Evolutionary conservation across 352 stramenopile genomes (phyloP).

Genomic region (Globisporangium paroecandrum): DNA sequence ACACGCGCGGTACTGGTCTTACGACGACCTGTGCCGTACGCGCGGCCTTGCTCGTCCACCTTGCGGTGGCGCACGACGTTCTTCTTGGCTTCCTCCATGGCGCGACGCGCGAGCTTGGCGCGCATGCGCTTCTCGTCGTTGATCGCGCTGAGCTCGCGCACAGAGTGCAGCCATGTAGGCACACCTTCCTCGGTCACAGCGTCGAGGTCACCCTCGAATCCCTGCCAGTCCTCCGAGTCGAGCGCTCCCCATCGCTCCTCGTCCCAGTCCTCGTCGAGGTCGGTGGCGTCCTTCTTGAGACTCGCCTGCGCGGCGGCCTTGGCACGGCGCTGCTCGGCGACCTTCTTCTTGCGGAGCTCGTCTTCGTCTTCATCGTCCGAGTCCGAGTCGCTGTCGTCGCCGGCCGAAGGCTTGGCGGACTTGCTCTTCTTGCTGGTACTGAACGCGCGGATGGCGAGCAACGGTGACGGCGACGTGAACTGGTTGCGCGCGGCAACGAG

Average conservation of each 20-base stretch:
- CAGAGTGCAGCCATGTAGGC: conserved; percentile 77
- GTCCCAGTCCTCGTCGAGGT: conserved; percentile 54
- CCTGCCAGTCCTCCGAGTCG: conserved; percentile 74
- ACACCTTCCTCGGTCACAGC: conserved; percentile 73
- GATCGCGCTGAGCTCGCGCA: conserved; percentile 65
- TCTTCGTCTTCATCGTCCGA: conserved; percentile 33
- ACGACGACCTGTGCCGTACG: conserved; percentile 90
- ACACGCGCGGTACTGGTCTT: conserved; percentile 94
- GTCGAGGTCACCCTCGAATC: conserved; percentile 77
- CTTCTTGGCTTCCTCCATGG: conserved; percentile 69
- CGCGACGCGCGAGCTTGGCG: conserved; percentile 59
- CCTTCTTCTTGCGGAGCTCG: conserved; percentile 15
- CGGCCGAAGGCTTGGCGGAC: conserved; percentile 11
- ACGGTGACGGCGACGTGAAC: conserved; percentile 9
- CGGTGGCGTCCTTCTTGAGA: conserved; percentile 39
- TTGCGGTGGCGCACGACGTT: conserved; percentile 68
- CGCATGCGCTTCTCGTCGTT: conserved; percentile 63
- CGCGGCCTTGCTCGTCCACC: conserved; percentile 73
- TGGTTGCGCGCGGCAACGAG: conserved; percentile 13
- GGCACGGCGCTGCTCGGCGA: conserved; percentile 16
- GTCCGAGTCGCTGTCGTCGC: conserved; percentile 13
- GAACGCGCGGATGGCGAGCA: conserved; percentile 28
- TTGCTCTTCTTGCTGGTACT: conserved; percentile 21
- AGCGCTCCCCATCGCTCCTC: conserved; percentile 62
- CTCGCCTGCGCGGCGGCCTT: conserved; percentile 19